These are phyloP conservation scores for Colletotrichum euphorbiae DNA, from an alignment of 2,329 filamentous ascomycete genomes.

Conservation along the genomic window DNA sequence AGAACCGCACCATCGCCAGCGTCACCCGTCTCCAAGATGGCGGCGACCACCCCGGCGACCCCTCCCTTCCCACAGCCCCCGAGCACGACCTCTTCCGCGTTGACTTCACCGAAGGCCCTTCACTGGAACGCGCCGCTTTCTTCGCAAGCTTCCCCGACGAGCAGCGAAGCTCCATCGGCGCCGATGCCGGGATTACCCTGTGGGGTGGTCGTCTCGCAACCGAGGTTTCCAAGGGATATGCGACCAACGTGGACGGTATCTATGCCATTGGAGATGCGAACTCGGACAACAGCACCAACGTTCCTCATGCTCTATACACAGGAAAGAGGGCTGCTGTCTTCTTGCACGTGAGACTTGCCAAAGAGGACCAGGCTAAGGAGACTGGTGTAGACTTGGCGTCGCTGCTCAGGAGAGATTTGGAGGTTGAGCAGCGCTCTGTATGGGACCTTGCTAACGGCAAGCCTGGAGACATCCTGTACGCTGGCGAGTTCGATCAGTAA, in stretches of 20 bases:
- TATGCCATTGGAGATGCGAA: constrained; percentile 72
- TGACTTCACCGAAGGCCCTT: constrained; percentile 59
- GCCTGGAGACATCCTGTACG: constrained; percentile 57
- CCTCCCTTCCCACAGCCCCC: constrained; percentile 55
- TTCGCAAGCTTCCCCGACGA: constrained; percentile 60
- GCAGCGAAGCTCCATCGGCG: constrained; percentile 61
- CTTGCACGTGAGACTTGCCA: constrained; percentile 61
- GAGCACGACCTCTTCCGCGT: constrained; percentile 69
- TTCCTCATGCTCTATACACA: constrained; percentile 70
- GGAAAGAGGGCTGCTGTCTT: constrained; percentile 70
- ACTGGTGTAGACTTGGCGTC: constrained; percentile 43
- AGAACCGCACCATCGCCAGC: constrained; percentile 65
- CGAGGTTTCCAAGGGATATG: constrained; percentile 54
- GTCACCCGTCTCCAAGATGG: constrained; percentile 61
- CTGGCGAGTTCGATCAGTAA: constrained; percentile 52
- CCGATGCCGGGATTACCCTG: constrained; percentile 60
- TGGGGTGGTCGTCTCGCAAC: constrained; percentile 57
- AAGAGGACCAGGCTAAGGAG: constrained; percentile 52
- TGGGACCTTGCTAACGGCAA: constrained; percentile 60
- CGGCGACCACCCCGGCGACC: constrained; percentile 53
- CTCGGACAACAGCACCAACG: constrained; percentile 69
- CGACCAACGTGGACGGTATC: constrained; percentile 65
- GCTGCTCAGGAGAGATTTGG: constrained; percentile 43
- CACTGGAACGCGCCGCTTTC: constrained; percentile 62
- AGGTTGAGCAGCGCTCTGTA: constrained; percentile 53